These are phyloP conservation scores for Mortierella sp. DNA, from an alignment of 371 early-diverging fungal species.

Conservation along the genomic window DNA sequence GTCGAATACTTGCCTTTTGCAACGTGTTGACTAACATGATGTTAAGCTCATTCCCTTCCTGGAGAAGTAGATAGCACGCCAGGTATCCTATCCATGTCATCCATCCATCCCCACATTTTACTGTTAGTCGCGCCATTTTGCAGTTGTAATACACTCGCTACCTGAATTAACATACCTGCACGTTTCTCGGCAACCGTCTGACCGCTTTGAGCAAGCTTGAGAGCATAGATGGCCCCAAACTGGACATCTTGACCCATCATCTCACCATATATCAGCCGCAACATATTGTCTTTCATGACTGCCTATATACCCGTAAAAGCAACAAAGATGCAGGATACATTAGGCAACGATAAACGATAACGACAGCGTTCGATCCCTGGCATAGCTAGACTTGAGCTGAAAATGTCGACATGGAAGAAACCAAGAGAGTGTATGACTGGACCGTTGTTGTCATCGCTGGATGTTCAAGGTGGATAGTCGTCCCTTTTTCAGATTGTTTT, in stretches of 20 bases:
- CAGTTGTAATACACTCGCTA: background rate
- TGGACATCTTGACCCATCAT: constrained; percentile 58
- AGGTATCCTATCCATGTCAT: constrained; percentile 40
- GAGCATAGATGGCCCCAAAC: constrained; percentile 55
- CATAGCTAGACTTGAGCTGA: background rate
- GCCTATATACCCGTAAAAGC: constrained; percentile 14
- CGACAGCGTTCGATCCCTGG: background rate
- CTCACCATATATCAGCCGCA: constrained; percentile 52
- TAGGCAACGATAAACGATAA: background rate
- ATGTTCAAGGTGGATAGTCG: background rate
- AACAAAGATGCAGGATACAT: constrained; percentile 1
- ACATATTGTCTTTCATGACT: constrained; percentile 55
- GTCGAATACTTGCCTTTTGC: constrained; percentile 37
- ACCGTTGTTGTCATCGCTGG: background rate
- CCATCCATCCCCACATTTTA: background rate
- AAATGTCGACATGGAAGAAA: background rate
- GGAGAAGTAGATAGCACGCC: constrained; percentile 47
- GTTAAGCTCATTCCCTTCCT: constrained; percentile 58
- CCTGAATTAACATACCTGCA: constrained; percentile 29
- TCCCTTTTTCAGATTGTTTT: too few species aligned
- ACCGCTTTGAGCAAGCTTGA: constrained; percentile 56
- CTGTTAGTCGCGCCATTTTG: background rate
- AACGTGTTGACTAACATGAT: constrained; percentile 57
- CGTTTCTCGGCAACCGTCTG: constrained; percentile 56
- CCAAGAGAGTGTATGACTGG: background rate